Evolutionary conservation across 495 filamentous ascomycete species (phyloP).

Genomic region (Neurospora sp.): DNA sequence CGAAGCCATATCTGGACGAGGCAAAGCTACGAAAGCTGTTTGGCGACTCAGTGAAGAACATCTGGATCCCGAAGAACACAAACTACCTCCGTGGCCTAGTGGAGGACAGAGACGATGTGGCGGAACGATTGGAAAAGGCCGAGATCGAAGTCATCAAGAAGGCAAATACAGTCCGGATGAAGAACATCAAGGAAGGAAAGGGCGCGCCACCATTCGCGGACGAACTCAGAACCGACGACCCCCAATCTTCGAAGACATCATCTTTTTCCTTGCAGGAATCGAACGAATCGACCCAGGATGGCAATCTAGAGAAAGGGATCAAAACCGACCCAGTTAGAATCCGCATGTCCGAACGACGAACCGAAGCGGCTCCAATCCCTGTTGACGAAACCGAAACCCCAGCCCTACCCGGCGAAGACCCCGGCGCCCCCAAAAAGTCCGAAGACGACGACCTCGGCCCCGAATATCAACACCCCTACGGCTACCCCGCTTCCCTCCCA

Average conservation of each 20-base stretch:
- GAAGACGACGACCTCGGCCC: conserved; percentile 3
- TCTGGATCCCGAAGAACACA: conserved; percentile 54
- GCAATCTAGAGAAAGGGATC: background rate
- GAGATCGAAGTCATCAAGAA: conserved; percentile 55
- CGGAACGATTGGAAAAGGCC: conserved; percentile 52
- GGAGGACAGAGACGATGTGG: conserved; percentile 46
- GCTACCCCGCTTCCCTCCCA: conserved; percentile 25
- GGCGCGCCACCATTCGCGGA: conserved; percentile 12
- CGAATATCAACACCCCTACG: conserved; percentile 29
- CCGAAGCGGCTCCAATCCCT: background rate
- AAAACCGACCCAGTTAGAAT: background rate
- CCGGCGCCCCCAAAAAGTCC: conserved; percentile 5
- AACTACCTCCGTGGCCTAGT: conserved; percentile 47
- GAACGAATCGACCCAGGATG: background rate
- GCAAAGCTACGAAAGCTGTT: conserved; percentile 48
- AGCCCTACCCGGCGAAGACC: conserved; percentile 1
- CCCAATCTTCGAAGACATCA: conserved; percentile 8
- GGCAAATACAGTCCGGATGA: conserved; percentile 47
- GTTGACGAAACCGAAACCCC: background rate
- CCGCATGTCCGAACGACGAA: background rate
- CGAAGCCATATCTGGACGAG: conserved; percentile 47
- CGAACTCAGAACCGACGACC: conserved; percentile 12
- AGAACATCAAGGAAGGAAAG: conserved; percentile 26
- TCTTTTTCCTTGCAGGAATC: background rate
- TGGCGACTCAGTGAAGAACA: conserved; percentile 46